Evolutionary conservation across 2,329 filamentous ascomycete genomes (phyloP).

Genomic region (Trichoderma sp.): DNA sequence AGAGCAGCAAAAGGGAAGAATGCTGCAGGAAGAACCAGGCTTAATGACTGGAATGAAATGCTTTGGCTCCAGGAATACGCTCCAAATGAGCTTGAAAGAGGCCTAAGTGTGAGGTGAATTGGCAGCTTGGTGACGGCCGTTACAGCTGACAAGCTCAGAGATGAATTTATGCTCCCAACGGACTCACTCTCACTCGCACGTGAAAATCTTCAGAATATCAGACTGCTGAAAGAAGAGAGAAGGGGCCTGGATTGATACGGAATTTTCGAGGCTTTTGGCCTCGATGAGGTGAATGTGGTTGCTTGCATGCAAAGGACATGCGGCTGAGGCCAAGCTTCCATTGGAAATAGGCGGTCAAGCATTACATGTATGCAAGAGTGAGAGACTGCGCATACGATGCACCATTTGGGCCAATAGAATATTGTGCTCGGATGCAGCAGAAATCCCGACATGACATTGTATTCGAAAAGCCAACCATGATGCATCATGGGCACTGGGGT

Average conservation of each 20-base stretch:
- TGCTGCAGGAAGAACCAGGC: background rate
- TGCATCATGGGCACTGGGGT: background rate
- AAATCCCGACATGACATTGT: too few species aligned
- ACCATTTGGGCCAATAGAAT: too few species aligned
- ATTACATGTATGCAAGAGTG: too few species aligned
- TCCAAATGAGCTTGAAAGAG: background rate
- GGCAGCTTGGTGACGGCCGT: background rate
- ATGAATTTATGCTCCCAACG: too few species aligned
- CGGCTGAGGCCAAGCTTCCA: too few species aligned
- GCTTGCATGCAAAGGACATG: background rate
- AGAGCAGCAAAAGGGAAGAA: background rate
- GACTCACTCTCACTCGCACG: too few species aligned
- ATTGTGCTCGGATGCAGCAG: too few species aligned
- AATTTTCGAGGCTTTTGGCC: background rate
- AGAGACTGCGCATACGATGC: too few species aligned
- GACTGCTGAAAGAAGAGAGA: background rate
- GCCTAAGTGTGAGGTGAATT: background rate
- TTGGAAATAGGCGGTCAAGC: too few species aligned
- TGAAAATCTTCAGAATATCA: background rate
- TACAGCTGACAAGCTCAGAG: background rate
- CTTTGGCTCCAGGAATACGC: background rate
- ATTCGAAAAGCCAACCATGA: too few species aligned
- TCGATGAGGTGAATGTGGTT: background rate
- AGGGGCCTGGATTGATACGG: background rate
- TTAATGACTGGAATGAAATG: background rate